These are phyloP conservation scores for Tricholoma sp. DNA, from an alignment of 768 basidiomycete species.

Conservation along the genomic window DNA sequence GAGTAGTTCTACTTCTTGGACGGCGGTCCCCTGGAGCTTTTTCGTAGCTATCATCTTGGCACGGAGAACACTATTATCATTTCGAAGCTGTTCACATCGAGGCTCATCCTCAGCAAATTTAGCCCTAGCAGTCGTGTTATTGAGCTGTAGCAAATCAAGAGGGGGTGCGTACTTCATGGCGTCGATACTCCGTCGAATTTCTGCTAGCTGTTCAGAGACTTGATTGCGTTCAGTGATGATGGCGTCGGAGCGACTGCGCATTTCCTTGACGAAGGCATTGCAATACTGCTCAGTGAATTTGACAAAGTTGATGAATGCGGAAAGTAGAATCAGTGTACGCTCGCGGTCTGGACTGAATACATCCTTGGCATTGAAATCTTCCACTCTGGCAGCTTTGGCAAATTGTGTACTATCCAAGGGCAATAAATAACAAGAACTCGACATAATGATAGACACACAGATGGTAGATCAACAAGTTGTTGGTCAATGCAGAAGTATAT, in stretches of 20 bases:
- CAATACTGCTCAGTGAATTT: conserved; percentile 80
- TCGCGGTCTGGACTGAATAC: conserved; percentile 66
- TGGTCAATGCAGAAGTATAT: conserved; percentile 51
- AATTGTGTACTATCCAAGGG: conserved; percentile 50
- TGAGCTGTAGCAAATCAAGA: neutral
- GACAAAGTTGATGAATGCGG: conserved; percentile 90
- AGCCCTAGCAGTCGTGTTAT: conserved; percentile 32
- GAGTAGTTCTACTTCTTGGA: conserved; percentile 63
- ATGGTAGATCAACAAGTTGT: conserved; percentile 66
- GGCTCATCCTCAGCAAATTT: conserved; percentile 69
- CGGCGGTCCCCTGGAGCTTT: conserved; percentile 51
- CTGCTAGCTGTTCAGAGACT: conserved; percentile 40
- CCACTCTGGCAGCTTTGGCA: conserved; percentile 66
- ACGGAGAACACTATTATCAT: conserved; percentile 57
- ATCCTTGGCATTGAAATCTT: conserved; percentile 75
- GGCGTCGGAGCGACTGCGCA: conserved; percentile 55
- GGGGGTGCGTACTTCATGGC: conserved; percentile 47
- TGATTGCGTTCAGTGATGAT: conserved; percentile 61
- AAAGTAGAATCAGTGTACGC: conserved; percentile 71
- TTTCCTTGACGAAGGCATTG: conserved; percentile 51
- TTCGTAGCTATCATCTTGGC: conserved; percentile 68
- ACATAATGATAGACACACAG: conserved; percentile 38
- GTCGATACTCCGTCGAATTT: conserved; percentile 47
- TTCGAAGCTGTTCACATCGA: conserved; percentile 50
- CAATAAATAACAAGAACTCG: neutral